Percentiles rank a stretch among this genome's conserved stretches.
Conservation (phyloP, 1,284 basidiomycete genomes). For the Austroboletus olivaceoglutinosus region DNA sequence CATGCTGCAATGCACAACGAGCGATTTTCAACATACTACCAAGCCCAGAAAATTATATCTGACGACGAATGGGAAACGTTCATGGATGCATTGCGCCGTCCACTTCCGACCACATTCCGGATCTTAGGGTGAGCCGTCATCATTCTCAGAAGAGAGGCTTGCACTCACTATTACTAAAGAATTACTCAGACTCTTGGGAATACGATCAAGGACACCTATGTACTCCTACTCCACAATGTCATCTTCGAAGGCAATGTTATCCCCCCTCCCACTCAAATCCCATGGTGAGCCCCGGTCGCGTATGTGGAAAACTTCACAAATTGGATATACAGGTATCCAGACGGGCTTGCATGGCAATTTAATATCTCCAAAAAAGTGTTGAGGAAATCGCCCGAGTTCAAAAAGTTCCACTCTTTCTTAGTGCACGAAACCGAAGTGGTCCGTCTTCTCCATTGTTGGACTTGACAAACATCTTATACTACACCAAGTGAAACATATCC, state of each 20-base stretch:
- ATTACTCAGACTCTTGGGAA: slow-evolving; percentile 24
- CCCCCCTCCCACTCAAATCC: slow-evolving; percentile 80
- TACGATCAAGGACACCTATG: slow-evolving; percentile 57
- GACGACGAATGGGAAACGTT: slow-evolving; percentile 81
- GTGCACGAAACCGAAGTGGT: slow-evolving; percentile 98
- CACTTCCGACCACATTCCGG: slow-evolving; percentile 93
- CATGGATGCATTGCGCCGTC: slow-evolving; percentile 64
- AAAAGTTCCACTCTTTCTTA: slow-evolving; percentile 94
- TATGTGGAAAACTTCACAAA: slow-evolving; percentile 2
- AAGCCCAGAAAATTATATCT: slow-evolving; percentile 66
- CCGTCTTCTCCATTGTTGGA: slow-evolving; percentile 28
- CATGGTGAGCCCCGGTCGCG: slow-evolving; percentile 58
- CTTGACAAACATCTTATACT: not conserved
- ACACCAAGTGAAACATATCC: slow-evolving; percentile 84
- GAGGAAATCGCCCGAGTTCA: slow-evolving; percentile 91
- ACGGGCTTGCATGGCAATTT: slow-evolving; percentile 93
- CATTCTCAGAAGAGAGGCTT: not conserved
- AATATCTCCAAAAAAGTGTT: slow-evolving; percentile 89
- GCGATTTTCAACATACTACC: slow-evolving; percentile 76
- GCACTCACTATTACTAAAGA: slow-evolving; percentile 17
- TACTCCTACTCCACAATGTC: slow-evolving; percentile 75
- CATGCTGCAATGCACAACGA: slow-evolving; percentile 77
- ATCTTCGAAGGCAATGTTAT: slow-evolving; percentile 76
- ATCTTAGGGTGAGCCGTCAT: slow-evolving; percentile 62
- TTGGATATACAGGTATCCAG: slow-evolving; percentile 73